Evolutionary conservation across 495 filamentous ascomycete species (phyloP).

Genomic region (Penicillium paradoxum): DNA sequence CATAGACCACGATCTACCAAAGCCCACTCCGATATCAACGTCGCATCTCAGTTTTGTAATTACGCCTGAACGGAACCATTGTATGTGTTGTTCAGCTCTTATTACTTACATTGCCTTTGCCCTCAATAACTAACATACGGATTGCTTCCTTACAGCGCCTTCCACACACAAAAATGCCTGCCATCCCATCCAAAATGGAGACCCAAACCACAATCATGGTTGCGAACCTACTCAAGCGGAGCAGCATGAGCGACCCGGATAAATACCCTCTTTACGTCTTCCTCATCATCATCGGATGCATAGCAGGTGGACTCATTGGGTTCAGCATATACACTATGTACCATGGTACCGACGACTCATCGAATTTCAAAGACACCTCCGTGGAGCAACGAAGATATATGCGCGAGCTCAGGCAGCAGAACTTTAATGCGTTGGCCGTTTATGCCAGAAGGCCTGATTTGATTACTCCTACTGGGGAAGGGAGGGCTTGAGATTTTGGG

Average conservation of each 20-base stretch:
- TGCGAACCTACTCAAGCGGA: slow-evolving; percentile 12
- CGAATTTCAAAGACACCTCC: slow-evolving; percentile 7
- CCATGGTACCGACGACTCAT: slow-evolving; percentile 12
- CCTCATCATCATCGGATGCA: slow-evolving; percentile 23
- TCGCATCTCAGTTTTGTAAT: no score
- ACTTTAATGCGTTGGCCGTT: slow-evolving; percentile 18
- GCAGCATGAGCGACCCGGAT: not conserved
- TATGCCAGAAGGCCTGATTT: slow-evolving; percentile 20
- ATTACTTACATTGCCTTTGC: no score
- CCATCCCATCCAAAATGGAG: slow-evolving; percentile 5
- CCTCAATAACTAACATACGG: no score
- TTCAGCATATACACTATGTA: slow-evolving; percentile 23
- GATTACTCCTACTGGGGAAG: slow-evolving; percentile 19
- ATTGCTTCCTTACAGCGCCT: not conserved
- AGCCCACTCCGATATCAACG: no score
- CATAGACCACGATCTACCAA: not conserved
- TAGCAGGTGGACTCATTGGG: slow-evolving; percentile 20
- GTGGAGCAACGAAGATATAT: slow-evolving; percentile 25
- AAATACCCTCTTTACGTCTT: slow-evolving; percentile 27
- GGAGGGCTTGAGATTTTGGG: slow-evolving; percentile 7
- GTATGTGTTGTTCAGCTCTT: no score
- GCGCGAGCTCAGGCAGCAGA: slow-evolving; percentile 24
- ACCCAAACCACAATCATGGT: not conserved
- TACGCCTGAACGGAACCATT: no score
- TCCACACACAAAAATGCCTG: not conserved